These are phyloP conservation scores for Clarireedia paspali DNA, from an alignment of 2,329 filamentous ascomycete species.

Conservation along the genomic window DNA sequence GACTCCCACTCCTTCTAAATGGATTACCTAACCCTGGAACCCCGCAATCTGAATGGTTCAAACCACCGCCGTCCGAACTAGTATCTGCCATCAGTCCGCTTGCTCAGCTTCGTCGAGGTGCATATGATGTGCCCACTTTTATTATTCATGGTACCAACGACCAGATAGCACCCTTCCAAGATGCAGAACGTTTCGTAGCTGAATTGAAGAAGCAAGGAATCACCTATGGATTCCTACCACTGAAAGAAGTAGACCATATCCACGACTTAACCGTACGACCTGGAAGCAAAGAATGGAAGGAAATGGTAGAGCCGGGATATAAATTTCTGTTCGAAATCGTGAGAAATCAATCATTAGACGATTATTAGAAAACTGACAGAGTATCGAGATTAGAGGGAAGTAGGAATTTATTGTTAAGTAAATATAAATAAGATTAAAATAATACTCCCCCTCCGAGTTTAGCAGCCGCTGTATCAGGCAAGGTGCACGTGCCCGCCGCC, in stretches of 20 bases:
- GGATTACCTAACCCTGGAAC: not conserved
- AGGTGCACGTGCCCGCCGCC: too few relatives aligned
- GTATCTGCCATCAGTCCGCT: not conserved
- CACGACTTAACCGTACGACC: not conserved
- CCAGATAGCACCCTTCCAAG: not conserved
- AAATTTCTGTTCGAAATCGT: not conserved
- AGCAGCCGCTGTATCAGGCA: too few relatives aligned
- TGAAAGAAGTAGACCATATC: not conserved
- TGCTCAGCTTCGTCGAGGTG: not conserved
- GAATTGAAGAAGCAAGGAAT: not conserved
- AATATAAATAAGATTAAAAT: too few relatives aligned
- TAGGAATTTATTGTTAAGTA: too few relatives aligned
- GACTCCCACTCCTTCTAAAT: not conserved
- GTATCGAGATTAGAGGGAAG: too few relatives aligned
- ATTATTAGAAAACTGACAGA: too few relatives aligned
- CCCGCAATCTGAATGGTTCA: not conserved
- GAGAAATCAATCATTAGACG: not conserved
- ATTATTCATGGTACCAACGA: conserved; percentile 1
- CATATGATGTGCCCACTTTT: not conserved
- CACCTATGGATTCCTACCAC: not conserved
- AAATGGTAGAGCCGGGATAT: not conserved
- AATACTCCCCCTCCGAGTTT: too few relatives aligned
- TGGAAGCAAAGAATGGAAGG: not conserved
- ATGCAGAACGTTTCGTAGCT: not conserved
- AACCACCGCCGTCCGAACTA: not conserved